Evolutionary conservation across 805 yeast species (phyloP).

Genomic region (Ogataea nonfermentans): DNA sequence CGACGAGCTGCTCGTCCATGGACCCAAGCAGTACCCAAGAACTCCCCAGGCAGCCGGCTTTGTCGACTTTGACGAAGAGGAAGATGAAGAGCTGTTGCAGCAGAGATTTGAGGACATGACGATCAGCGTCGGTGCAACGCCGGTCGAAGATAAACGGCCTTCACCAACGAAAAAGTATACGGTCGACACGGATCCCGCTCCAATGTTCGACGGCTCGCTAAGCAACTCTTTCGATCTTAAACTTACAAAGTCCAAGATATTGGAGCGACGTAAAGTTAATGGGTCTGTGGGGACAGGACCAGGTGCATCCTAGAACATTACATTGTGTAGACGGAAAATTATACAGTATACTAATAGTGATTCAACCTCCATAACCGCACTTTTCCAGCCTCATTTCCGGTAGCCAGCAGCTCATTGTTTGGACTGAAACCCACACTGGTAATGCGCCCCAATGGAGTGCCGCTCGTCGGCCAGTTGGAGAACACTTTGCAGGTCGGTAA

Average conservation of each 20-base stretch:
- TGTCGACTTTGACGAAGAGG: constrained; percentile 15
- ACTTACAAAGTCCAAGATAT: constrained; percentile 60
- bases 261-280: constrained; percentile 49
- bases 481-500: constrained; percentile 83
- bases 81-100: constrained; percentile 8
- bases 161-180: constrained; percentile 14
- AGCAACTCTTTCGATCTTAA: constrained; percentile 49
- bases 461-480: constrained; percentile 96
- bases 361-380: constrained; percentile 86
- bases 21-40: constrained; percentile 15
- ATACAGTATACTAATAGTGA: constrained; percentile 51
- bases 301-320: not conserved
- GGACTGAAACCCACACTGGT: constrained; percentile 79
- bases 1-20: constrained; percentile 2
- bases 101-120: constrained; percentile 7
- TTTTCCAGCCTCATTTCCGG: constrained; percentile 89
- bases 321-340: not conserved
- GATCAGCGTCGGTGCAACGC: constrained; percentile 12
- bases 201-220: constrained; percentile 13
- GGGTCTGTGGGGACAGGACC: constrained; percentile 24
- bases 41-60: constrained; percentile 17
- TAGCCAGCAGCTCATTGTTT: constrained; percentile 74
- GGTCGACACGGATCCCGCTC: not conserved
- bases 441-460: constrained; percentile 94
- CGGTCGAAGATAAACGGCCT: constrained; percentile 11